phyloP scores from a whole-genome alignment of 2,329 filamentous ascomycete species.

The Colletotrichum sp. region DNA sequence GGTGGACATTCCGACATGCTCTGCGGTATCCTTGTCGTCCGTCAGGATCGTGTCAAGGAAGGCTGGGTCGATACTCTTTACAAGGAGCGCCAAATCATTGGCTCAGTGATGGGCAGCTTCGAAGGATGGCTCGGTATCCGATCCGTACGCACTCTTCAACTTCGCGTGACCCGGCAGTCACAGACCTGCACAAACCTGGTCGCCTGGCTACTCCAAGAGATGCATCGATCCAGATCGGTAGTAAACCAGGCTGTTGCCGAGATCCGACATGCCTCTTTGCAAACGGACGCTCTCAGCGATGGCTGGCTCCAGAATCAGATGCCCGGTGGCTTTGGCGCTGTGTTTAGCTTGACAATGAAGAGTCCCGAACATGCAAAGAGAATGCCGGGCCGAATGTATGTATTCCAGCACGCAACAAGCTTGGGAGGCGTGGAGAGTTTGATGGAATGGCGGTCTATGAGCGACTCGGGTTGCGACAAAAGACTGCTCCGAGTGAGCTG shows the following conservation, averaged over 20 bases:
- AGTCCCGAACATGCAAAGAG: background rate
- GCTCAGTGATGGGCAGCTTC: constrained; percentile 83
- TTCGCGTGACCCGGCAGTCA: constrained; percentile 81
- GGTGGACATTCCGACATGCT: constrained; percentile 94
- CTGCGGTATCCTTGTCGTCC: constrained; percentile 81
- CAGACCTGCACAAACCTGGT: constrained; percentile 40
- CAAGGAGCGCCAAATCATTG: constrained; percentile 75
- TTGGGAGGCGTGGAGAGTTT: background rate
- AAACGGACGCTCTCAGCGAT: background rate
- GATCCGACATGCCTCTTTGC: background rate
- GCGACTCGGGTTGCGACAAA: background rate
- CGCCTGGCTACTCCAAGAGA: background rate
- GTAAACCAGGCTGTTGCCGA: background rate
- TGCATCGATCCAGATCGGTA: background rate
- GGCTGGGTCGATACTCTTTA: constrained; percentile 65
- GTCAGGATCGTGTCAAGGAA: constrained; percentile 48
- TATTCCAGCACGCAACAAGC: background rate
- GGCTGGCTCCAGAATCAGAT: background rate
- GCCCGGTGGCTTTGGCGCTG: background rate
- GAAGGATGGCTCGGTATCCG: constrained; percentile 92
- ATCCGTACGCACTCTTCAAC: constrained; percentile 82
- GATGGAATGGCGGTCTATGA: background rate
- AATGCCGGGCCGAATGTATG: background rate
- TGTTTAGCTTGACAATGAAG: background rate
- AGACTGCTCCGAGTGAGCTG: background rate